Evolutionary conservation across 768 basidiomycete species (phyloP).

Genomic region (Suillus ampliporus): DNA sequence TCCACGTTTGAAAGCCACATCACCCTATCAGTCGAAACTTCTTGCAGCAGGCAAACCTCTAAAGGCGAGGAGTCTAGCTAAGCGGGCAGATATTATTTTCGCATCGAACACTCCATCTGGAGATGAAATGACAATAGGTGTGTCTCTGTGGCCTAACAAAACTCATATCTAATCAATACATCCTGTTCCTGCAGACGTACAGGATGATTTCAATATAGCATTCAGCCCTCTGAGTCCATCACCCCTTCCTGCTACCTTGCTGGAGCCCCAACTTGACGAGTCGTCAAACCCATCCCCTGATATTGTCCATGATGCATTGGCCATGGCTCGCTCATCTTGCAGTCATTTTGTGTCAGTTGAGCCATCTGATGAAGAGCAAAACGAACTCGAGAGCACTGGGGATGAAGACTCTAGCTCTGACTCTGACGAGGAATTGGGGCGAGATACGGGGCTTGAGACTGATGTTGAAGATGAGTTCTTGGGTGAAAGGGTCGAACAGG

Average conservation of each 20-base stretch:
- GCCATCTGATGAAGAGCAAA: no score
- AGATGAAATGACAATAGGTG: neutral
- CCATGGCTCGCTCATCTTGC: no score
- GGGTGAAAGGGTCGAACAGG: neutral
- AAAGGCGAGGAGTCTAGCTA: neutral
- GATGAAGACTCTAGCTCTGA: neutral
- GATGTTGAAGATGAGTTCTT: neutral
- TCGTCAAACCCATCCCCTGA: no score
- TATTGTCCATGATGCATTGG: no score
- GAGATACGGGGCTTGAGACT: neutral
- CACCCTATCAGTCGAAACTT: slow-evolving; percentile 1
- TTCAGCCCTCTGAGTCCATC: neutral
- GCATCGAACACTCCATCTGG: neutral
- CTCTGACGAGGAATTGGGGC: neutral
- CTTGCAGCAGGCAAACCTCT: neutral
- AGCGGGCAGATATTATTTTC: slow-evolving; percentile 1
- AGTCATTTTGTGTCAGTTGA: no score
- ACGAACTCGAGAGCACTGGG: no score
- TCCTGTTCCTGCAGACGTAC: no score
- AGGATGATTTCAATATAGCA: slow-evolving; percentile 1
- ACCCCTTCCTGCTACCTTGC: no score
- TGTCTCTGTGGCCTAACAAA: neutral
- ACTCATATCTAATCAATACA: neutral
- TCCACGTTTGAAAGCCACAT: slow-evolving; percentile 13
- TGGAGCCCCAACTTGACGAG: no score